Conservation (phyloP, 805 yeast genomes). For the Ogataea paradorogensis region DNA sequence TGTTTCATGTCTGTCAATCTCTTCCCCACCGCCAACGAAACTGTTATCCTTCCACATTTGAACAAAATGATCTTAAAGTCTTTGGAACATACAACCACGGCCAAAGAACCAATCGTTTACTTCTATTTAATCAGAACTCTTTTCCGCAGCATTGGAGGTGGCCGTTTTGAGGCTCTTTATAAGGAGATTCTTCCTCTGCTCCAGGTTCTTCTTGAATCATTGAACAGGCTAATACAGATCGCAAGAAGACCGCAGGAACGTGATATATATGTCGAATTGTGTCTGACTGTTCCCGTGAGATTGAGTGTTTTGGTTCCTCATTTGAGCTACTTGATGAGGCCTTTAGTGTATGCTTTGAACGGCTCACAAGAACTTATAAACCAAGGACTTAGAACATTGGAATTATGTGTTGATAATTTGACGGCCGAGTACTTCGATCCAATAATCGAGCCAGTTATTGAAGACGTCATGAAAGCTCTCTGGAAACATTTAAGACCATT, state of each 20-base stretch:
- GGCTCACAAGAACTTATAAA: slow-evolving; percentile 89
- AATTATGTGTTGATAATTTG: slow-evolving; percentile 90
- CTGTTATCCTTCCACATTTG: slow-evolving; percentile 83
- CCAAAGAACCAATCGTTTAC: slow-evolving; percentile 88
- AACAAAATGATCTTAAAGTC: slow-evolving; percentile 80
- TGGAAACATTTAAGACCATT: slow-evolving; percentile 90
- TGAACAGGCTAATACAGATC: slow-evolving; percentile 77
- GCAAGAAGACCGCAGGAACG: slow-evolving; percentile 88
- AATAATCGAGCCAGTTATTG: slow-evolving; percentile 92
- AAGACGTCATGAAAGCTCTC: slow-evolving; percentile 88
- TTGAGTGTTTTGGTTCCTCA: slow-evolving; percentile 93
- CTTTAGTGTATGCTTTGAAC: slow-evolving; percentile 84
- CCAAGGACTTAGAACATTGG: slow-evolving; percentile 93
- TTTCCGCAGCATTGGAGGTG: slow-evolving; percentile 95
- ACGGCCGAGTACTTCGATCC: slow-evolving; percentile 98
- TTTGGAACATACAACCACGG: slow-evolving; percentile 71
- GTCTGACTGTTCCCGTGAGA: slow-evolving; percentile 94
- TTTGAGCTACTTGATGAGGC: slow-evolving; percentile 81
- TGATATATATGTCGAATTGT: slow-evolving; percentile 90
- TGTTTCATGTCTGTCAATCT: slow-evolving; percentile 95
- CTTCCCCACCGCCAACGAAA: slow-evolving; percentile 84
- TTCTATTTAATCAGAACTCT: slow-evolving; percentile 84
- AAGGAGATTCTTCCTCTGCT: slow-evolving; percentile 89
- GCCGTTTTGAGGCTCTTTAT: slow-evolving; percentile 88
- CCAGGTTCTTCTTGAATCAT: slow-evolving; percentile 80